Evolutionary conservation across 1,284 basidiomycete species (phyloP), one percentile per base, ranked within the genome.

Genomic region (Ustilago loliicola): DNA sequence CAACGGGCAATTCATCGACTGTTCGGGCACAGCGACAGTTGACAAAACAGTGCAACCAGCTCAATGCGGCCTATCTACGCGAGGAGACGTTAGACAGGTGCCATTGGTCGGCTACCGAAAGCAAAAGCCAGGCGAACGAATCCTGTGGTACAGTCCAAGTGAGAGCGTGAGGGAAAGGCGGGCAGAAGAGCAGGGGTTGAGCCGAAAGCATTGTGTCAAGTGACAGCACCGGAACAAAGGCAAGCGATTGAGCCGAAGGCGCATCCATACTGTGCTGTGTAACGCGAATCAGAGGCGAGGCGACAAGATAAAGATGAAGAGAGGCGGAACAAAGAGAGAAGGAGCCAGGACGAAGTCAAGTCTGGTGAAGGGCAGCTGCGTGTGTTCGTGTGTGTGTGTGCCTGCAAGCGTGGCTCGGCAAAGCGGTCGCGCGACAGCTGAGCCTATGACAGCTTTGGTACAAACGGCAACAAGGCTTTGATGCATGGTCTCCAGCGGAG

Each of bases 141-240:
- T n/a, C n/a, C n/a, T n/a, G n/a, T n/a, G n/a, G n/a, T n/a, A n/a
- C n/a, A n/a, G n/a, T n/a, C 19, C 6, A 8, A 45, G 42, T 4
- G 36, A n/a, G n/a, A 45, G 4, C 3, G 42, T 2, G 19, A 45
- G n/a, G 1, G 42, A 45, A 21, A 8, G 9, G n/a, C 7, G 21
- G 21, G 17, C 42, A 17, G 19, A 15, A 17, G n/a, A 45, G 19
- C 42, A 21, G n/a, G 9, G 21, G 11, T 45, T 21, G 48, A 50
- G 15, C 48, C 48, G 27, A 50, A 48, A 48, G 45, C 45, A 23
- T 25, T 48, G 45, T 23, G 45, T 27, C 25, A n/a, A n/a, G n/a
- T n/a, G n/a, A n/a, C n/a, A n/a, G n/a, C n/a, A 17, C 13, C 48
- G 48, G 48, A 27, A 50, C 48, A 50, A 50, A 27, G 48, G 48